Evolutionary conservation across 2,329 filamentous ascomycete genomes (phyloP), one percentile per base, ranked within the genome.

Genomic region (Domatiomyces catenatus): DNA sequence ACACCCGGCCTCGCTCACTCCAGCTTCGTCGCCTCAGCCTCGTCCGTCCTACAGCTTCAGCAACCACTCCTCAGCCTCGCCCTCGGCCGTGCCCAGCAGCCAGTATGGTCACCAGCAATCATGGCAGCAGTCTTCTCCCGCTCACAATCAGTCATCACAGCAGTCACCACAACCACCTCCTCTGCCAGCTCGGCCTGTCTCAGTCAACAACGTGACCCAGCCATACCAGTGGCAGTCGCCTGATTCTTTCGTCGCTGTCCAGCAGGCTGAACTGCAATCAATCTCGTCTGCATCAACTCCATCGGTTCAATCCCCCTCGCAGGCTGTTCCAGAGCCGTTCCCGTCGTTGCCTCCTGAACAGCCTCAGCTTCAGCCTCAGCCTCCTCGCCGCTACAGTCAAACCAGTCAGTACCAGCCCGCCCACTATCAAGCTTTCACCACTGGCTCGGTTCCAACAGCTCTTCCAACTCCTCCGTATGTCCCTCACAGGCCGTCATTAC

Each of bases 1-100:
- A 90, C n/a, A n/a, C n/a, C 79, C 46, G 88, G 94, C 63, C 83
- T 94, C 51, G 87, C 85, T 65, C 74, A 75, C 51, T 75, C 87
- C 51, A 66, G 73, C 0, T 80, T 87, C 50, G 79, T 94, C 52
- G 68, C 71, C 54, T 64, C 66, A n/a, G n/a, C n/a, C n/a, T n/a
- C n/a, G n/a, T n/a, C n/a, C n/a, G n/a, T n/a, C n/a, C n/a, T n/a
- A n/a, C n/a, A n/a, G n/a, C n/a, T n/a, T n/a, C n/a, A n/a, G n/a
- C n/a, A n/a, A n/a, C n/a, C n/a, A n/a, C 18, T 70, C 88, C 48
- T 24, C 22, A 24, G 10, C 43, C 43, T 39, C 32, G 12, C 32
- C 32, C 32, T 39, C 32, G 15, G 4, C 32, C 15, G 8, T 39
- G 10, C 32, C 32, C 15, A 15, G 2, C 32, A 12, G 10, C 32